phyloP scores from a whole-genome alignment of 2,329 filamentous ascomycete species.

The Bipolaris gigantea region DNA sequence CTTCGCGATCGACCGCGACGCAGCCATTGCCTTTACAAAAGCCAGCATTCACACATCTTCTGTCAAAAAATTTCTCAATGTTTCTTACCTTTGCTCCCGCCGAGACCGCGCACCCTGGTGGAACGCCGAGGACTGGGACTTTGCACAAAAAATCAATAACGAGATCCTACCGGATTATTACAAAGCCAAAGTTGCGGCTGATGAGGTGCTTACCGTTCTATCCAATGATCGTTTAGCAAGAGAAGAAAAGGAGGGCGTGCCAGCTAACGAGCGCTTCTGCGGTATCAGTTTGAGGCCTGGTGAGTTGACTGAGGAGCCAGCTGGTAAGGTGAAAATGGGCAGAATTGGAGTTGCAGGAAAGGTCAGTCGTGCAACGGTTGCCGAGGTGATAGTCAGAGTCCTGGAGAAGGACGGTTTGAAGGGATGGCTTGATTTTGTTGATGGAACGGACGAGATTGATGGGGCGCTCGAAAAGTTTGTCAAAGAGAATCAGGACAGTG shows the following conservation, averaged over 20 bases:
- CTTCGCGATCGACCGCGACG: conserved; percentile 56
- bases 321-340: conserved; percentile 53
- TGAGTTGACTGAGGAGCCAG: conserved; percentile 52
- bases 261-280: conserved; percentile 46
- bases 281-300: conserved; percentile 58
- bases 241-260: conserved; percentile 32
- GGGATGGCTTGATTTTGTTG: conserved; percentile 59
- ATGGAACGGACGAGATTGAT: conserved; percentile 52
- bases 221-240: conserved; percentile 34
- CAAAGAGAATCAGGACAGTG: conserved; percentile 50
- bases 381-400: conserved; percentile 53
- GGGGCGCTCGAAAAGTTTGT: conserved; percentile 52
- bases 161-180: conserved; percentile 56
- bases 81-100: conserved; percentile 58
- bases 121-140: conserved; percentile 51
- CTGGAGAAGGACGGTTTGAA: conserved; percentile 53
- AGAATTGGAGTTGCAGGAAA: conserved; percentile 48
- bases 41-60: conserved; percentile 50
- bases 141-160: conserved; percentile 52
- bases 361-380: conserved; percentile 56
- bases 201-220: conserved; percentile 57
- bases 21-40: conserved; percentile 58
- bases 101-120: conserved; percentile 55
- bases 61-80: conserved; percentile 58
- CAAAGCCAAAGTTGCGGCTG: conserved; percentile 58